phyloP scores from a whole-genome alignment of 495 filamentous ascomycete species.

The Penicillium herquei region DNA sequence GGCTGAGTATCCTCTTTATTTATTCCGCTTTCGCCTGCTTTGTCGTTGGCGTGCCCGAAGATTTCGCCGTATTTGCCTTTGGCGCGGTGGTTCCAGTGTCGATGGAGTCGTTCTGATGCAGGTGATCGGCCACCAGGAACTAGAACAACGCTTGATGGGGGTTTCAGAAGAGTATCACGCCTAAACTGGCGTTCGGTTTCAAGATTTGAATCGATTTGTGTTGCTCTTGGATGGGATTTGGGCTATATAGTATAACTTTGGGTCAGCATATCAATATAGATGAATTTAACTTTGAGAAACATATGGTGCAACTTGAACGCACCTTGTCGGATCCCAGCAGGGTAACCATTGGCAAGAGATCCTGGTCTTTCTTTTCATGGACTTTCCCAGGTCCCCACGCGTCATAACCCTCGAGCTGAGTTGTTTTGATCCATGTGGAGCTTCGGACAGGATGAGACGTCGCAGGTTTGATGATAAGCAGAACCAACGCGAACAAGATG shows the following conservation, averaged over 20 bases:
- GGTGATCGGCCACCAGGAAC: conserved; percentile 4
- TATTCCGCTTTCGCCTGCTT: neutral
- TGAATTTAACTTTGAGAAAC: too few relatives aligned
- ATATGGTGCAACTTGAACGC: neutral
- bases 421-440: conserved; percentile 10
- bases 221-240: too few relatives aligned
- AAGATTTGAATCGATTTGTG: neutral
- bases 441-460: conserved; percentile 17
- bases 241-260: too few relatives aligned
- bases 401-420: conserved; percentile 2
- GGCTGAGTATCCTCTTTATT: neutral
- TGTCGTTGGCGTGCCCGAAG: conserved; percentile 2
- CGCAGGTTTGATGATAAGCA: conserved; percentile 8
- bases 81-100: conserved; percentile 1
- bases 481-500: conserved; percentile 10
- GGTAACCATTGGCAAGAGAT: neutral
- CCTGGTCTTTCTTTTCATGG: conserved; percentile 4
- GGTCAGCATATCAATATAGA: too few relatives aligned
- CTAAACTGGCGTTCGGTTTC: neutral
- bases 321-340: neutral
- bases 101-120: neutral
- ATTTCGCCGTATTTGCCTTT: conserved; percentile 15
- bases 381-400: conserved; percentile 6
- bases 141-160: conserved; percentile 10
- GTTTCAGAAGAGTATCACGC: neutral